These are phyloP conservation scores for Hanseniaspora mollemarum DNA, from an alignment of 805 yeast genomes.

Conservation along the genomic window DNA sequence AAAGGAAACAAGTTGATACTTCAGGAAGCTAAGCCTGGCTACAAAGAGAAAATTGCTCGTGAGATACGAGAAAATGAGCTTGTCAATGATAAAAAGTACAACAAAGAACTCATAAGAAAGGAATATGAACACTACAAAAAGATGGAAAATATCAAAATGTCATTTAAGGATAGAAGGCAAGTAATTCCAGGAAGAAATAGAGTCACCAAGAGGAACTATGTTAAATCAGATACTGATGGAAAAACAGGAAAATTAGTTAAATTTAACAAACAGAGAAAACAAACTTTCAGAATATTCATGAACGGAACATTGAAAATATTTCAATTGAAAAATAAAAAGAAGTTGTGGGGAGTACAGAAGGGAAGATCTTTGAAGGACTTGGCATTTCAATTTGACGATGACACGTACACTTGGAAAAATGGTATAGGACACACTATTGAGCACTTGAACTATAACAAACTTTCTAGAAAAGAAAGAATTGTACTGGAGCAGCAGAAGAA, in stretches of 20 bases:
- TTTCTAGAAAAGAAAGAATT: constrained; percentile 8
- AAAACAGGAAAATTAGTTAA: constrained; percentile 17
- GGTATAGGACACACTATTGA: constrained; percentile 74
- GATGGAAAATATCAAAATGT: constrained; percentile 30
- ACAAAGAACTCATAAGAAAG: constrained; percentile 31
- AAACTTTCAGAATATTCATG: constrained; percentile 50
- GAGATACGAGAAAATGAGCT: constrained; percentile 16
- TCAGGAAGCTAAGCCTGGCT: constrained; percentile 51
- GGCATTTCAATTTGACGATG: constrained; percentile 45
- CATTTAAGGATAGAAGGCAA: constrained; percentile 36
- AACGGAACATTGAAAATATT: constrained; percentile 46
- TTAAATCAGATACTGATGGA: constrained; percentile 28
- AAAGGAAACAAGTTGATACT: constrained; percentile 61
- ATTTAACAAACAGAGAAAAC: constrained; percentile 27
- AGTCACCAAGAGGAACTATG: constrained; percentile 38
- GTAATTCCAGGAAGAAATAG: constrained; percentile 53
- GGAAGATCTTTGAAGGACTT: constrained; percentile 49
- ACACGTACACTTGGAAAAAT: constrained; percentile 58
- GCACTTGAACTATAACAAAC: constrained; percentile 31
- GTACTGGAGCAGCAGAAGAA: constrained; percentile 10
- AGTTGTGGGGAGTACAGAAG: constrained; percentile 85
- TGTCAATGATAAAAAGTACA: constrained; percentile 19
- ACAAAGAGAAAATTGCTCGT: constrained; percentile 20
- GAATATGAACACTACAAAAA: constrained; percentile 32
- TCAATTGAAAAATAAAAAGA: constrained; percentile 50